phyloP scores from a whole-genome alignment of 2,329 filamentous ascomycete genomes.

The Fusarium tupiense region DNA sequence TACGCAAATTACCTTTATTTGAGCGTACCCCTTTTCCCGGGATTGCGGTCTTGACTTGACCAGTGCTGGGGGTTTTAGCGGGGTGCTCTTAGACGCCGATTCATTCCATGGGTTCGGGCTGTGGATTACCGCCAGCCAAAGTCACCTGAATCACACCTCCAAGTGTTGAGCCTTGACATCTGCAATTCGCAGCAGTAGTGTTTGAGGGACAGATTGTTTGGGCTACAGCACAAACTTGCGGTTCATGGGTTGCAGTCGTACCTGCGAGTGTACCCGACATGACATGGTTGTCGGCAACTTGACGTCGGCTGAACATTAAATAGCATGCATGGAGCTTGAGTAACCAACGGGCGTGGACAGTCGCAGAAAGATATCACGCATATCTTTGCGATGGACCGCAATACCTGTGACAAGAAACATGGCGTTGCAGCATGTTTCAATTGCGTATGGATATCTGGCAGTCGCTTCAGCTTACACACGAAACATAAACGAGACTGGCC shows the following conservation, averaged over 20 bases:
- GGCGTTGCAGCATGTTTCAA: conserved; percentile 9
- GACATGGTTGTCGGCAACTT: not conserved
- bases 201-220: not conserved
- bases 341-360: not conserved
- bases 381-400: conserved; percentile 1
- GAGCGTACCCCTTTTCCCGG: conserved; percentile 38
- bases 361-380: not conserved
- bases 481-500: not conserved
- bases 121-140: not conserved
- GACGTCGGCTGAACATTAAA: conserved; percentile 9
- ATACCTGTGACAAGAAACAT: conserved; percentile 9
- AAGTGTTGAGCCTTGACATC: not conserved
- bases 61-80: conserved; percentile 33
- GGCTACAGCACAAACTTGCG: not conserved
- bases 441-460: not conserved
- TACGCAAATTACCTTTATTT: conserved; percentile 41
- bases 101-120: conserved; percentile 3
- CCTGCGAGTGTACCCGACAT: not conserved
- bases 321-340: conserved; percentile 25
- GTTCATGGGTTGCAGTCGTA: not conserved
- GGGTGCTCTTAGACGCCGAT: conserved; percentile 16
- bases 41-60: conserved; percentile 26
- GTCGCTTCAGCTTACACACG: conserved; percentile 1
- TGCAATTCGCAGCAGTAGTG: conserved; percentile 1
- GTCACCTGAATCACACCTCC: conserved; percentile 8